phyloP scores from a whole-genome alignment of 768 basidiomycete species.

The Asterophora parasitica region DNA sequence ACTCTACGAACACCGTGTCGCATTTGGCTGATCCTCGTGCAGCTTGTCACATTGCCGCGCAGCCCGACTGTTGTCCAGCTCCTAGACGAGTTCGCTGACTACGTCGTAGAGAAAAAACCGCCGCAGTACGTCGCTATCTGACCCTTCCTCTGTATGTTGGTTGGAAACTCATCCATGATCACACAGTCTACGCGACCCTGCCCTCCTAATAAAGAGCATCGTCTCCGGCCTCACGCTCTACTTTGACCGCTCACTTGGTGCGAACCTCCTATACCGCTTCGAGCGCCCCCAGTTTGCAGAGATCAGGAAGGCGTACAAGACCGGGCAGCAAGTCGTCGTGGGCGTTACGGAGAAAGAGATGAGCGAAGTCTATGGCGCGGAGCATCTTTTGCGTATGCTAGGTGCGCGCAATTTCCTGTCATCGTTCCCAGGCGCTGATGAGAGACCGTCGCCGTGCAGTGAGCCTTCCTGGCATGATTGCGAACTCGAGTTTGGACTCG shows the following conservation, averaged over 20 bases:
- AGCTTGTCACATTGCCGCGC: slow-evolving; percentile 85
- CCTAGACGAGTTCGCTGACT: slow-evolving; percentile 69
- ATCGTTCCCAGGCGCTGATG: background rate
- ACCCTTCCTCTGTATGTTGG: slow-evolving; percentile 1
- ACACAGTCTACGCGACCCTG: slow-evolving; percentile 62
- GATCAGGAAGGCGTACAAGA: slow-evolving; percentile 66
- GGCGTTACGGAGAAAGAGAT: slow-evolving; percentile 68
- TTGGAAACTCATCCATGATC: background rate
- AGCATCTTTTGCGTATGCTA: slow-evolving; percentile 87
- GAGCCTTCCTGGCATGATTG: slow-evolving; percentile 87
- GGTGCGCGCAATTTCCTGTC: slow-evolving; percentile 44
- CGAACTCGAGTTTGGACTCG: slow-evolving; percentile 83
- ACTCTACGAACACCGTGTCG: background rate
- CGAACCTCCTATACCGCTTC: slow-evolving; percentile 89
- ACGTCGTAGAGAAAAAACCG: slow-evolving; percentile 49
- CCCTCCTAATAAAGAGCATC: slow-evolving; percentile 71
- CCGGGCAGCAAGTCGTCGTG: slow-evolving; percentile 63
- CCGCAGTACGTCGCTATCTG: slow-evolving; percentile 32
- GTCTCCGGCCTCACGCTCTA: slow-evolving; percentile 83
- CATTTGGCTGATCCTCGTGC: background rate
- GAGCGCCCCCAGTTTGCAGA: slow-evolving; percentile 92
- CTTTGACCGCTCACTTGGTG: slow-evolving; percentile 88
- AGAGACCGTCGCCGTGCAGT: slow-evolving; percentile 44
- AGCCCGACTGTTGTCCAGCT: slow-evolving; percentile 73
- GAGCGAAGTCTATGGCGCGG: slow-evolving; percentile 90